Evolutionary conservation across 148 eudicot species (phyloP), one percentile per base, ranked within the genome.

Genomic region (Gaultheria prostrata): DNA sequence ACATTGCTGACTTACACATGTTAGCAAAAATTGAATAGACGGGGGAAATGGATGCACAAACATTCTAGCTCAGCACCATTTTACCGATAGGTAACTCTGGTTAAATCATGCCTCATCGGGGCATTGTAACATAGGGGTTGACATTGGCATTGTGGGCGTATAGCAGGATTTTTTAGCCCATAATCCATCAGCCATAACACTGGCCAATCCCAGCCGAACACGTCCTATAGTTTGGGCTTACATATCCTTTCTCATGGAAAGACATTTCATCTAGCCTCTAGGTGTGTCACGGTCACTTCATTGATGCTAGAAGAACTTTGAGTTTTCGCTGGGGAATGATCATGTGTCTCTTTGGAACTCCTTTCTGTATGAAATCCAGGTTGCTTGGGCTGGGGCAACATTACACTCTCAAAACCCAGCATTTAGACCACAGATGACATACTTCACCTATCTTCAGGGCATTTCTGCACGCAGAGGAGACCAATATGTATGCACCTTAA

Each of bases 391-490:
- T 76, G 57, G 79, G 79, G 79, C 33, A 76, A 6, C 8, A 49
- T 49, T 24, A 30, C 33, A 26, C 48, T 49, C 56, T 76, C 57
- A 46, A 20, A n/a, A 14, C 48, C 4, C 21, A 76, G 43, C 77
- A 74, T 74, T 45, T 43, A 74, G 51, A 74, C 28, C 50, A 74
- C 53, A 6, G 77, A 43, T 24, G 79, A 76, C 57, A 76, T 76
- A 2, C 35, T 46, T 49, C 57, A 57, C 33, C 57, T 76, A 18
- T 76, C 35, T 46, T 76, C 12, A 0, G 56, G 79, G 46, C 20
- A 48, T 48, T 76, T 48, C 3, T 76, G 79, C 35, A 76, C 79
- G 12, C 79, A 76, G 10, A 76, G 20, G 21, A 76, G 79, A 76
- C 79, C 79, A 48, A 76, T 53, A 4, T 76, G 79, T 39, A 49